Evolutionary conservation across 768 basidiomycete genomes (phyloP).

Genomic region (Stropharia rugosoannulata): DNA sequence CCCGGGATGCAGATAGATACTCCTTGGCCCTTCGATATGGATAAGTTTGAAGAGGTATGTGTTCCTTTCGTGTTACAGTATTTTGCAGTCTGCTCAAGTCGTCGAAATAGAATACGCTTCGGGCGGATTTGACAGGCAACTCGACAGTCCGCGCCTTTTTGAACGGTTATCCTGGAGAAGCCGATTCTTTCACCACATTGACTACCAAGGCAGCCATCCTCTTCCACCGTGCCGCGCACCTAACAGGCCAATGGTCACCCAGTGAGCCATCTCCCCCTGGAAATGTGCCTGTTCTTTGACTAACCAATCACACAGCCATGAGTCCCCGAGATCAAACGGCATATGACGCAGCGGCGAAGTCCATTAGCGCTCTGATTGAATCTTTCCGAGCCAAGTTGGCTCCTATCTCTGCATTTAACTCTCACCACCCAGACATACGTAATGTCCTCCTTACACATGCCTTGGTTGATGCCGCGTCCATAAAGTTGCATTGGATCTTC

Average conservation of each 20-base stretch:
- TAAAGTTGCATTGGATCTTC: conserved; percentile 52
- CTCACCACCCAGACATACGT: conserved; percentile 33
- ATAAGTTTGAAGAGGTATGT: conserved; percentile 35
- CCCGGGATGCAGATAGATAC: conserved; percentile 50
- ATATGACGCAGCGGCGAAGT: conserved; percentile 42
- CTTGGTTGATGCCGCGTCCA: conserved; percentile 46
- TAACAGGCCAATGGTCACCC: conserved; percentile 47
- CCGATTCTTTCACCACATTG: conserved; percentile 38
- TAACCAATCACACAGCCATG: conserved; percentile 30
- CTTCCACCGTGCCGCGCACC: conserved; percentile 55
- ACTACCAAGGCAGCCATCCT: conserved; percentile 56
- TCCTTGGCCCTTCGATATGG: conserved; percentile 50
- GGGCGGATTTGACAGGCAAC: conserved; percentile 41
- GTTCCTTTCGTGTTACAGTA: conserved; percentile 1
- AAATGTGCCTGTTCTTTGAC: conserved; percentile 7
- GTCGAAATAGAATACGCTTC: conserved; percentile 38
- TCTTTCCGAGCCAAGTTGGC: conserved; percentile 35
- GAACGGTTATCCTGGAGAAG: conserved; percentile 30
- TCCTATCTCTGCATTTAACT: conserved; percentile 27
- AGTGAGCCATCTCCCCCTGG: conserved; percentile 26
- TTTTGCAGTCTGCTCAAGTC: conserved; percentile 11
- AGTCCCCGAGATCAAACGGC: conserved; percentile 38
- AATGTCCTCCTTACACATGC: conserved; percentile 46
- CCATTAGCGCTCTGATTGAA: conserved; percentile 46
- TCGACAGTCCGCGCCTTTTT: conserved; percentile 53